Conservation (phyloP, 768 basidiomycete species). For the Russula sp. region DNA sequence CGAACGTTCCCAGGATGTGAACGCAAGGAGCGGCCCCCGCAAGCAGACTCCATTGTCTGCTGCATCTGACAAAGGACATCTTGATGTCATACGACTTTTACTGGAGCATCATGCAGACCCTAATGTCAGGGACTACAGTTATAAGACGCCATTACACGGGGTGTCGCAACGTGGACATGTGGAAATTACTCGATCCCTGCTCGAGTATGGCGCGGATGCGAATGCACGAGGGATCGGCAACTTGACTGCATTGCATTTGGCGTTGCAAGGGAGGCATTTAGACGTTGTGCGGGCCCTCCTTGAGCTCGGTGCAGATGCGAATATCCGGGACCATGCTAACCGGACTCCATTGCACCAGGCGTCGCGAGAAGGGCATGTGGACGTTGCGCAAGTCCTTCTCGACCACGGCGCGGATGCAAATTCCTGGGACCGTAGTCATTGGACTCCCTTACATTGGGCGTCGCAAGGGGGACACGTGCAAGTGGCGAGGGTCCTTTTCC, state of each 20-base stretch:
- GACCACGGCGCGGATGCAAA: neutral
- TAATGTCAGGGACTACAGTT: neutral
- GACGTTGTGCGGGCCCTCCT: neutral
- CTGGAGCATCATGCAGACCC: neutral
- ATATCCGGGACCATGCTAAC: neutral
- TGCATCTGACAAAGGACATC: too few relatives aligned
- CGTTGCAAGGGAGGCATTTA: neutral
- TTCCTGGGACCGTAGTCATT: neutral
- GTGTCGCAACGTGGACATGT: neutral
- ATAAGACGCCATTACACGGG: neutral
- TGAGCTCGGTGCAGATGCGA: neutral
- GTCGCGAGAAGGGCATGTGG: neutral
- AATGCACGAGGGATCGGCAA: too few relatives aligned
- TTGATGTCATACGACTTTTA: too few relatives aligned
- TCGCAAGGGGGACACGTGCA: neutral
- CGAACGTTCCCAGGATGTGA: too few relatives aligned
- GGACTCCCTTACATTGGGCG: neutral
- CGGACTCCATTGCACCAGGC: neutral
- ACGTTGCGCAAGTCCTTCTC: neutral
- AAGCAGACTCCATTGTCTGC: too few relatives aligned
- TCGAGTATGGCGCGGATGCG: neutral
- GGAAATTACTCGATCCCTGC: neutral
- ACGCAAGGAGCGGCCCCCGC: too few relatives aligned
- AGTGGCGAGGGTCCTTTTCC: neutral
- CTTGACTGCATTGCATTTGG: neutral